These are phyloP conservation scores for Bassia scoparia DNA, from an alignment of 148 eudicot species.

Conservation along the genomic window DNA sequence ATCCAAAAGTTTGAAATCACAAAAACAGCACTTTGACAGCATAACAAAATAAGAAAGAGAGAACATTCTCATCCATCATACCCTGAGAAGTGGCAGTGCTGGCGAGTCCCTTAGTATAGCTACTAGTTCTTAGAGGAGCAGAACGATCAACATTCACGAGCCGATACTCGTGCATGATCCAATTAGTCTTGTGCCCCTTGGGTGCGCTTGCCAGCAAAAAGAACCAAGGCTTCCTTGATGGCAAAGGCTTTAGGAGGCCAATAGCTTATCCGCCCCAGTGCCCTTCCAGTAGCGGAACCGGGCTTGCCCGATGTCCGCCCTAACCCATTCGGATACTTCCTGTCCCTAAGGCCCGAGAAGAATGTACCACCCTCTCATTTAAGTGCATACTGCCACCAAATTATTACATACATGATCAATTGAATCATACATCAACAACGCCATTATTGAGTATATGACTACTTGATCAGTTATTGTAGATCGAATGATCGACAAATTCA, in stretches of 20 bases:
- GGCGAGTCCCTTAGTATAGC: constrained; percentile 31
- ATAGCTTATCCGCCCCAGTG: constrained; percentile 58
- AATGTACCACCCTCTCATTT: constrained; percentile 70
- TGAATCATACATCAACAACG: too few relatives aligned
- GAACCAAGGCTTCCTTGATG: constrained; percentile 58
- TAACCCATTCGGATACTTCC: constrained; percentile 65
- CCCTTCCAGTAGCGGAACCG: constrained; percentile 67
- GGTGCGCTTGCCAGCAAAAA: constrained; percentile 62
- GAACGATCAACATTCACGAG: constrained; percentile 57
- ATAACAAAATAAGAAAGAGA: too few relatives aligned
- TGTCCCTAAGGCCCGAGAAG: constrained; percentile 56
- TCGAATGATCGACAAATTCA: too few relatives aligned
- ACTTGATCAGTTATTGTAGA: too few relatives aligned
- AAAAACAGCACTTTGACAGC: too few relatives aligned
- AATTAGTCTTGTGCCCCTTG: constrained; percentile 52
- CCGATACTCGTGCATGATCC: constrained; percentile 77
- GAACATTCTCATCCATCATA: constrained; percentile 2
- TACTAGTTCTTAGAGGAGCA: constrained; percentile 22
- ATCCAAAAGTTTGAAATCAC: too few relatives aligned
- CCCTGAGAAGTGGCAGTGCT: constrained; percentile 32
- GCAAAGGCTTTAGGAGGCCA: constrained; percentile 48
- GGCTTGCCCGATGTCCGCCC: constrained; percentile 65
- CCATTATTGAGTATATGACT: too few relatives aligned
- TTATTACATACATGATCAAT: too few relatives aligned
- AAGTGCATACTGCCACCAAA: constrained; percentile 29